Percentiles rank a stretch among this genome's conserved stretches.
Conservation (phyloP, 1,284 basidiomycete species). For the Ganoderma sinense region DNA sequence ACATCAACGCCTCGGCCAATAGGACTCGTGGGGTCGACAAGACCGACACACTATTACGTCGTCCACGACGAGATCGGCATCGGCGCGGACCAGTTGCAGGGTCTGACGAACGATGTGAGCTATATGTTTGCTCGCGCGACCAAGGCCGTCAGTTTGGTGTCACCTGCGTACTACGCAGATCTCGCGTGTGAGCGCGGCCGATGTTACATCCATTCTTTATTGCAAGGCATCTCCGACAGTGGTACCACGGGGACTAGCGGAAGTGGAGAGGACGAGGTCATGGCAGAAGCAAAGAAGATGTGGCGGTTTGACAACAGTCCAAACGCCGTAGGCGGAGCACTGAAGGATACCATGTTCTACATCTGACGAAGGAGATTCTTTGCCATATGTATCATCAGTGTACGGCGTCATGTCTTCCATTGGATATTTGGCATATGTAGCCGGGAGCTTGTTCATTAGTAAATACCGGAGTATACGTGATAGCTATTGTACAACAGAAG, state of each 20-base stretch:
- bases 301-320: constrained; percentile 52
- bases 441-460: not conserved
- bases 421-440: not conserved
- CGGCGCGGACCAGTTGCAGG: constrained; percentile 71
- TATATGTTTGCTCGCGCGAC: constrained; percentile 84
- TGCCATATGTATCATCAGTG: not conserved
- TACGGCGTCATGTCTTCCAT: not conserved
- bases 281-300: constrained; percentile 54
- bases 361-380: constrained; percentile 48
- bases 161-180: constrained; percentile 80
- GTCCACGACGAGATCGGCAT: constrained; percentile 78
- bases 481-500: too few species aligned
- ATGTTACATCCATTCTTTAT: constrained; percentile 73
- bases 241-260: constrained; percentile 1
- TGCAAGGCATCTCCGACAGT: constrained; percentile 58
- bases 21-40: constrained; percentile 58
- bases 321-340: constrained; percentile 56
- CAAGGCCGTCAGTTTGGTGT: constrained; percentile 81
- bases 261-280: constrained; percentile 54
- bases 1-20: not conserved
- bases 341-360: constrained; percentile 79
- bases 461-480: too few species aligned
- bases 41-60: constrained; percentile 81
- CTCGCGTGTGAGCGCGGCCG: constrained; percentile 80
- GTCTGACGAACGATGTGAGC: constrained; percentile 63